Evolutionary conservation across 805 yeast genomes (phyloP).

Genomic region (Kluyveromyces lactis): DNA sequence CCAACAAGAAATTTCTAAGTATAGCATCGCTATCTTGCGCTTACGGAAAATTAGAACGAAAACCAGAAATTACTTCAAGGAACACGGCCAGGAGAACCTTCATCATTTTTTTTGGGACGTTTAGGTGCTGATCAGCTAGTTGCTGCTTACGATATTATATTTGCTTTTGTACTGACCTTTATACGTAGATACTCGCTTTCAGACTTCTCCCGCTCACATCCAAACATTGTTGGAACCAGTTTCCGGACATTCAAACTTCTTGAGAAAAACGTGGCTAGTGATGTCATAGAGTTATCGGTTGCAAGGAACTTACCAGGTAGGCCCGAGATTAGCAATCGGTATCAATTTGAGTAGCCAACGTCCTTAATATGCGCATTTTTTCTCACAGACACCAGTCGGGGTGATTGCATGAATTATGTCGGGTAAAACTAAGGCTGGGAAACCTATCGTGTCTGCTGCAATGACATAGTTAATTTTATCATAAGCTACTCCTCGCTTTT

Average conservation of each 20-base stretch:
- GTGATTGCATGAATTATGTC: constrained; percentile 53
- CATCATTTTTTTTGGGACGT: constrained; percentile 46
- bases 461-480: constrained; percentile 50
- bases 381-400: constrained; percentile 45
- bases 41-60: no score
- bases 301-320: no score
- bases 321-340: no score
- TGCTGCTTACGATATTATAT: constrained; percentile 47
- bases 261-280: constrained; percentile 4
- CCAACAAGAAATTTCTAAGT: no score
- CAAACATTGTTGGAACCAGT: constrained; percentile 52
- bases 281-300: neutral
- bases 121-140: constrained; percentile 51
- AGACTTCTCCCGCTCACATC: constrained; percentile 46
- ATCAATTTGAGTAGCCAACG: constrained; percentile 40
- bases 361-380: constrained; percentile 53
- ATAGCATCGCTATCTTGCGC: no score
- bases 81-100: constrained; percentile 56
- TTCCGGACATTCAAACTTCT: constrained; percentile 51
- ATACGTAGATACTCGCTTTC: constrained; percentile 43
- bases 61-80: no score
- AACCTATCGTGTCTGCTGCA: constrained; percentile 55
- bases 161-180: constrained; percentile 38
- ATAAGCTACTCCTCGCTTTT: constrained; percentile 48
- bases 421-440: constrained; percentile 61